Conservation (phyloP, 2,329 filamentous ascomycete genomes). For the Fusarium poae region DNA sequence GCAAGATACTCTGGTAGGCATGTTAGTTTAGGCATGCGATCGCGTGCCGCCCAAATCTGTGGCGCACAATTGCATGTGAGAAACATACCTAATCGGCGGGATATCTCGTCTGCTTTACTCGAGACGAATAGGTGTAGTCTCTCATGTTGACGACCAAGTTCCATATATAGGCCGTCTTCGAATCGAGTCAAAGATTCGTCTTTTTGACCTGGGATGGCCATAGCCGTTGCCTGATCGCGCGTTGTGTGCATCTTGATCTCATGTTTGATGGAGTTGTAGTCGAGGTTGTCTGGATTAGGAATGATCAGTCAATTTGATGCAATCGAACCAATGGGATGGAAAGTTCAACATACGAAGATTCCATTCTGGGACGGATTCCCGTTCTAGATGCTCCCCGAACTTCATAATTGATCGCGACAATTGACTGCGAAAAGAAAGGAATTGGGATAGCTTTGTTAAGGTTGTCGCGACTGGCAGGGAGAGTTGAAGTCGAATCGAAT, state of each 20-base stretch:
- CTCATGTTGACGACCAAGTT: conserved; percentile 80
- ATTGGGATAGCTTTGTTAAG: conserved; percentile 14
- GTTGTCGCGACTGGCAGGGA: conserved; percentile 14
- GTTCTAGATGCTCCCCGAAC: conserved; percentile 70
- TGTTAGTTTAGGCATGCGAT: conserved; percentile 45
- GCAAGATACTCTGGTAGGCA: conserved; percentile 61
- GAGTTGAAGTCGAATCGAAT: conserved; percentile 15
- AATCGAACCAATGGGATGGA: conserved; percentile 14
- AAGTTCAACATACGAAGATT: conserved; percentile 71
- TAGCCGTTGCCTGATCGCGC: conserved; percentile 74
- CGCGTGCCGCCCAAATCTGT: conserved; percentile 25
- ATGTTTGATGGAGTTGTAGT: conserved; percentile 89
- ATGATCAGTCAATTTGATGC: conserved; percentile 13
- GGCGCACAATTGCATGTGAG: conserved; percentile 10
- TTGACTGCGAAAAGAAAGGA: background rate
- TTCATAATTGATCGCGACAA: conserved; percentile 51
- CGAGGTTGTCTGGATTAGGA: conserved; percentile 77
- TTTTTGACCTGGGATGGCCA: conserved; percentile 79
- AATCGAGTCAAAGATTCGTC: conserved; percentile 72
- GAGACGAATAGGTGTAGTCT: conserved; percentile 82
- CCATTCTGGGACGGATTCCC: conserved; percentile 86
- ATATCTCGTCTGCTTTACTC: conserved; percentile 84
- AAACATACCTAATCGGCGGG: conserved; percentile 73
- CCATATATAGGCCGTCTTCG: conserved; percentile 77
- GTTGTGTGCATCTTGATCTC: conserved; percentile 86